These are phyloP conservation scores for Trichoderma endophyticum DNA, from an alignment of 2,329 filamentous ascomycete genomes.

Conservation along the genomic window DNA sequence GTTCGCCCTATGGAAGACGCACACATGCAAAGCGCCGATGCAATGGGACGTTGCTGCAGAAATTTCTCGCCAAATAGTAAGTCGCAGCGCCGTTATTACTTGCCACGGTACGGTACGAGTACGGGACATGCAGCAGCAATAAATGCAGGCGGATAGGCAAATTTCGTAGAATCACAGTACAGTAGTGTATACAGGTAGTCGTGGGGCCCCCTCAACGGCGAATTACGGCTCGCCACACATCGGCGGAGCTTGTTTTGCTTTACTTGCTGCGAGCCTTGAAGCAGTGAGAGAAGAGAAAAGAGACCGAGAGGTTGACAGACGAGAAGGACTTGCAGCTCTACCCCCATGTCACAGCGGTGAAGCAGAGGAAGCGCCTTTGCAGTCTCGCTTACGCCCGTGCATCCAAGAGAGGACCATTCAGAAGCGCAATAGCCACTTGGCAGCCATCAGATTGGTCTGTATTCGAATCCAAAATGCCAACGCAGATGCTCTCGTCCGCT, in stretches of 20 bases:
- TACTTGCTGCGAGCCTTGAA: background rate
- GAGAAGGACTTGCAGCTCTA: background rate
- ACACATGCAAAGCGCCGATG: constrained; percentile 9
- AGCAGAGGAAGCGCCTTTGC: background rate
- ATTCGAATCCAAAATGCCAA: background rate
- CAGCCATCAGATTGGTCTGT: background rate
- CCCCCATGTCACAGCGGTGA: constrained; percentile 11
- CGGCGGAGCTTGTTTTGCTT: background rate
- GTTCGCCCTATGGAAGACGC: constrained; percentile 16
- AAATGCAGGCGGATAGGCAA: background rate
- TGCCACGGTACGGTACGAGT: background rate
- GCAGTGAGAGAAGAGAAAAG: background rate
- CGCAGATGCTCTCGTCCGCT: background rate
- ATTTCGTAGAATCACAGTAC: background rate
- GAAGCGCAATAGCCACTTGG: background rate
- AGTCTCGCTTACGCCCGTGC: constrained; percentile 3
- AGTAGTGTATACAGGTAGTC: background rate
- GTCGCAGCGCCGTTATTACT: too few relatives aligned
- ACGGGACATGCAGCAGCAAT: background rate
- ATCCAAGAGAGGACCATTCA: background rate
- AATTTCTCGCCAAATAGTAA: background rate
- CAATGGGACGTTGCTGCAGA: constrained; percentile 17
- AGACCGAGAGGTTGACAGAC: background rate
- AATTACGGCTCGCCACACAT: constrained; percentile 19
- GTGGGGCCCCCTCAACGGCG: constrained; percentile 11